Evolutionary conservation across 768 basidiomycete genomes (phyloP).

Genomic region (Terana coerulea): DNA sequence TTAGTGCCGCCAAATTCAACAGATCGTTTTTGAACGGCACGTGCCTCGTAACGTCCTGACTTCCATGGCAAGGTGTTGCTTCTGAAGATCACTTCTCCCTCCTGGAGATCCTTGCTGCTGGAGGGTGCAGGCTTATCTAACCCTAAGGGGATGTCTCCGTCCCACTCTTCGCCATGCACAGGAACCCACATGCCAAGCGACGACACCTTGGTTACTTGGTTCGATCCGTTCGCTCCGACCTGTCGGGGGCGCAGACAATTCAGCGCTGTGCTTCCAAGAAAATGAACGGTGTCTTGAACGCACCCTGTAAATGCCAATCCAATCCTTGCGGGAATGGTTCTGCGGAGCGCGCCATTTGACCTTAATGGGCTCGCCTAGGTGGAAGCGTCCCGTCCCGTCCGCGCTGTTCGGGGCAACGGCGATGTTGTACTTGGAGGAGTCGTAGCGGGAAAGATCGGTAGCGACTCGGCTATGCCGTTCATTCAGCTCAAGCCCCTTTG

Average conservation of each 20-base stretch:
- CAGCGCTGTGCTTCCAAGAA: no score
- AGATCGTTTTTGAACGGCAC: constrained; percentile 11
- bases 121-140: constrained; percentile 29
- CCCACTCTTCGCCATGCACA: constrained; percentile 89
- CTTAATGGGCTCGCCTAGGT: constrained; percentile 86
- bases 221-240: constrained; percentile 87
- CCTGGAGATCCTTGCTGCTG: constrained; percentile 38
- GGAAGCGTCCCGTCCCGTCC: constrained; percentile 59
- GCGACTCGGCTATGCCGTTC: constrained; percentile 63
- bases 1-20: neutral
- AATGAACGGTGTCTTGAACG: constrained; percentile 14
- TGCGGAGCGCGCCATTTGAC: constrained; percentile 86
- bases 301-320: constrained; percentile 92
- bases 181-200: constrained; percentile 92
- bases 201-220: constrained; percentile 76
- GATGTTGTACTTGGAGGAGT: constrained; percentile 75
- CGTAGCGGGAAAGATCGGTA: constrained; percentile 75
- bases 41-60: constrained; percentile 82
- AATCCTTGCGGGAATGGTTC: constrained; percentile 86
- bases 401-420: constrained; percentile 51
- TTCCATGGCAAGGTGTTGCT: constrained; percentile 84
- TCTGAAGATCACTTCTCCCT: constrained; percentile 70
- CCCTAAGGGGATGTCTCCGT: constrained; percentile 73
- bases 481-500: neutral
- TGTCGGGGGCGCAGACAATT: constrained; percentile 25